Evolutionary conservation across 768 basidiomycete genomes (phyloP).

Genomic region (Baorangia bicolor): DNA sequence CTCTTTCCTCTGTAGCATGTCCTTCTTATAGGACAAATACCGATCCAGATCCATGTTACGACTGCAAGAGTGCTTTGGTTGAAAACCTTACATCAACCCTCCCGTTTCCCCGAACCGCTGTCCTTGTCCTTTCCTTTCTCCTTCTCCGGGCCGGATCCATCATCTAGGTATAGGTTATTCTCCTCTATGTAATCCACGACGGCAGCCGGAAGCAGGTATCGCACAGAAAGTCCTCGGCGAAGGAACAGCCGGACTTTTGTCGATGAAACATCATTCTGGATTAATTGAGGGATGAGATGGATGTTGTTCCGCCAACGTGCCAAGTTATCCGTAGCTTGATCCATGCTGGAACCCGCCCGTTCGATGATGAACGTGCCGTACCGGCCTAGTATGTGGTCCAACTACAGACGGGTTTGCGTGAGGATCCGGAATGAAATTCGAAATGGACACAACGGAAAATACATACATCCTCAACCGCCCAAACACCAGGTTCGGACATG

Average conservation of each 20-base stretch:
- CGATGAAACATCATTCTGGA: conserved; percentile 96
- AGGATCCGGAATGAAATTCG: conserved; percentile 13
- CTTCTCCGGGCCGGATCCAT: conserved; percentile 37
- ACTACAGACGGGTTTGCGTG: conserved; percentile 43
- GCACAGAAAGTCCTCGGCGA: conserved; percentile 75
- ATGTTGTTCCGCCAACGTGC: conserved; percentile 82
- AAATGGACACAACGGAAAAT: conserved; percentile 1
- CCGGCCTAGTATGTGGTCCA: conserved; percentile 93
- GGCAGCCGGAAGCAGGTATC: conserved; percentile 86
- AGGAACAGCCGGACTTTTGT: conserved; percentile 88
- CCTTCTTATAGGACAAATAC: neutral
- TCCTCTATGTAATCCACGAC: conserved; percentile 96
- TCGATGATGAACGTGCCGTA: conserved; percentile 96
- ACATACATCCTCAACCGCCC: conserved; percentile 91
- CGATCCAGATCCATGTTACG: neutral
- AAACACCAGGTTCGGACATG: conserved; percentile 98
- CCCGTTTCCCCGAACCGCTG: conserved; percentile 26
- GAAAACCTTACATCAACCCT: conserved; percentile 16
- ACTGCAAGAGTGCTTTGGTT: conserved; percentile 10
- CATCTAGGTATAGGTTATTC: conserved; percentile 73
- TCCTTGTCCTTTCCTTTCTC: conserved; percentile 42
- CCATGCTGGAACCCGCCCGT: conserved; percentile 90
- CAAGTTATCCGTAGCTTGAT: conserved; percentile 72
- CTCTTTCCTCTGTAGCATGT: neutral
- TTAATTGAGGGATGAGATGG: conserved; percentile 88